phyloP scores from a whole-genome alignment of 108 stramenopile species.

The Halocafeteria seosinensis region DNA sequence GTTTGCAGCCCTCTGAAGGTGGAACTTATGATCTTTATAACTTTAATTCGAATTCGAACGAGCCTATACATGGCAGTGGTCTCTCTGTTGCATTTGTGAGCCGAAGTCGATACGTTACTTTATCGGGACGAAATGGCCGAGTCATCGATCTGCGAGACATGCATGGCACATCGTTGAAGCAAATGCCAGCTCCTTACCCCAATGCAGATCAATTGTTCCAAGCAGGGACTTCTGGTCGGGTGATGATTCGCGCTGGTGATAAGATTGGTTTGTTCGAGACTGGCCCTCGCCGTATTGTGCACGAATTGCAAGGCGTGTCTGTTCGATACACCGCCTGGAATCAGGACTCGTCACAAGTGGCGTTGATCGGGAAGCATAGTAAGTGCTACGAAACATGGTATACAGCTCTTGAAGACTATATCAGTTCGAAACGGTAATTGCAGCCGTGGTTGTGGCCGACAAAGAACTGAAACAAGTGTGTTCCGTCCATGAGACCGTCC shows the following conservation, averaged over 20 bases:
- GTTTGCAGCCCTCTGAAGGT: constrained; percentile 44
- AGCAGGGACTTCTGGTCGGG: constrained; percentile 75
- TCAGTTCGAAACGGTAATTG: no score
- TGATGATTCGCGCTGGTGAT: constrained; percentile 78
- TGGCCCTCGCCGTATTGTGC: constrained; percentile 75
- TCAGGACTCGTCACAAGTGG: constrained; percentile 60
- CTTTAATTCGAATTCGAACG: constrained; percentile 43
- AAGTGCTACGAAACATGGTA: no score
- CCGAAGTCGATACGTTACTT: constrained; percentile 78
- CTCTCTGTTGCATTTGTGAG: constrained; percentile 77
- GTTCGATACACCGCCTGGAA: constrained; percentile 85
- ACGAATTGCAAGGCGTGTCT: constrained; percentile 67
- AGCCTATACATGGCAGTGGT: constrained; percentile 72
- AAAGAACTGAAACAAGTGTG: constrained; percentile 82
- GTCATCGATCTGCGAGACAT: constrained; percentile 86
- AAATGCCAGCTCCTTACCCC: constrained; percentile 66
- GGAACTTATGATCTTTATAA: constrained; percentile 84
- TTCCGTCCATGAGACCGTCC: constrained; percentile 78
- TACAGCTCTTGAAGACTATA: constrained; percentile 26
- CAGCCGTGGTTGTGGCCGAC: constrained; percentile 64
- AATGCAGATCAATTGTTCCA: constrained; percentile 71
- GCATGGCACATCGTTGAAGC: constrained; percentile 80
- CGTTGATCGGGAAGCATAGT: constrained; percentile 85
- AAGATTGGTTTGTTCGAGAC: constrained; percentile 85
- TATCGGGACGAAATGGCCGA: constrained; percentile 58